These are phyloP conservation scores for Scheffersomyces cryptocercus DNA, from an alignment of 1,139 yeast genomes.

Conservation along the genomic window DNA sequence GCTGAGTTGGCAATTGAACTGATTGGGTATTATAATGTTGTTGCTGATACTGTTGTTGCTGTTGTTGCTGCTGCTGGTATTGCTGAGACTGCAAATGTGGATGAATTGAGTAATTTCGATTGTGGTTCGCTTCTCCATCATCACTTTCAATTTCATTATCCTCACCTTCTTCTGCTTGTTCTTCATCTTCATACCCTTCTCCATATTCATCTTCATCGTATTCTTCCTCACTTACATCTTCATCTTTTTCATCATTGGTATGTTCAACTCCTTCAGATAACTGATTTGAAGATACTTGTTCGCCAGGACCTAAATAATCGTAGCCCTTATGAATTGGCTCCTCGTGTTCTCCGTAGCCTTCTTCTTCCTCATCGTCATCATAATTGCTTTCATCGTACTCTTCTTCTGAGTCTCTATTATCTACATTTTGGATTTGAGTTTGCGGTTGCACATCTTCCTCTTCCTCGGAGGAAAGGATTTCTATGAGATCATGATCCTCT, in stretches of 20 bases:
- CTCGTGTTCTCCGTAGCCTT: neutral
- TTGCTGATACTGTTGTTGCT: no score
- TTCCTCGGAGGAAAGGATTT: neutral
- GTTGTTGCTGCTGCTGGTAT: no score
- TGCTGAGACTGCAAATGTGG: no score
- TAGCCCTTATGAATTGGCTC: no score
- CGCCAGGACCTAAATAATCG: no score
- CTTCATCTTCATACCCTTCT: constrained; percentile 2
- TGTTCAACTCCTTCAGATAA: no score
- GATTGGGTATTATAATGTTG: no score
- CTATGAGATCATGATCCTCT: constrained; percentile 1
- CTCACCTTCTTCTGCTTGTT: constrained; percentile 3
- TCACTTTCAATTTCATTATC: neutral
- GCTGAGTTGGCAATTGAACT: no score
- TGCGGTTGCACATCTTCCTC: constrained; percentile 2
- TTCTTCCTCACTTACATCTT: constrained; percentile 2
- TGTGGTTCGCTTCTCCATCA: no score
- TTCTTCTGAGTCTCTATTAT: no score
- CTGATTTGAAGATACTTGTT: no score
- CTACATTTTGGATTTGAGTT: constrained; percentile 2
- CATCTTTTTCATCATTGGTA: neutral
- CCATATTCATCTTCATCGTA: constrained; percentile 1
- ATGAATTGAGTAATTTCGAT: no score
- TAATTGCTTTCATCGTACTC: neutral
- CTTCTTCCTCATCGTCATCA: neutral